Percentiles rank a stretch among this genome's conserved stretches.
These are phyloP conservation scores for Gossypium raimondii DNA, from an alignment of 345 rosid genomes.

Conservation along the genomic window DNA sequence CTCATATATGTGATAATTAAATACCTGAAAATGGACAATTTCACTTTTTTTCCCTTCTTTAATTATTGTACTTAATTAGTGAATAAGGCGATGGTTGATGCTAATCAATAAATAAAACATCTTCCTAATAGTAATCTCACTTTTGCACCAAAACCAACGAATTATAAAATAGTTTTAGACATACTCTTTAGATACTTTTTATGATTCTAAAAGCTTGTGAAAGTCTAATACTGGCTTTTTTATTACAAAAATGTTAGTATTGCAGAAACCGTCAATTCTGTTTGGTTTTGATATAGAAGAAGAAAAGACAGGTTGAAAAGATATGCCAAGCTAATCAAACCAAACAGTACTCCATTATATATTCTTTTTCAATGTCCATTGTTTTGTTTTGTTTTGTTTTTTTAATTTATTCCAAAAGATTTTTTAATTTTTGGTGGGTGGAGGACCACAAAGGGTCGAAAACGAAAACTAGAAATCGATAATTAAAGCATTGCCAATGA, in stretches of 20 bases:
- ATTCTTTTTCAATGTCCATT: not conserved
- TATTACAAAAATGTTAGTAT: too few relatives aligned
- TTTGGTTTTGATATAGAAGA: not conserved
- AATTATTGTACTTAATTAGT: not conserved
- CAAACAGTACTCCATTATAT: not conserved
- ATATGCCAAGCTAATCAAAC: not conserved
- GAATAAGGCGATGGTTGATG: not conserved
- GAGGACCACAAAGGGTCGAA: not conserved
- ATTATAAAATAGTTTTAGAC: not conserved
- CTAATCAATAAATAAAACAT: not conserved
- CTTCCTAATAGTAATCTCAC: not conserved
- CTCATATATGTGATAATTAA: not conserved
- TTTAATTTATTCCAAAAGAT: not conserved
- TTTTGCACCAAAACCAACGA: not conserved
- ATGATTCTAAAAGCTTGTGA: not conserved
- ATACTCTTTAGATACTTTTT: not conserved
- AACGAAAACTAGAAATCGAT: not conserved
- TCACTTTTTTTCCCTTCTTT: not conserved
- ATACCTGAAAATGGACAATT: not conserved
- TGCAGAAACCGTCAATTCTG: not conserved
- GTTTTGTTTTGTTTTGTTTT: not conserved
- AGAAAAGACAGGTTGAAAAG: constrained; percentile 2
- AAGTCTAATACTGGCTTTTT: not conserved
- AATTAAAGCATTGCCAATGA: not conserved
- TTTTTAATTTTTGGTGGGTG: not conserved